A percentile compares a stretch with the other conserved stretches of the same genome.
phyloP scores from a whole-genome alignment of 2,329 filamentous ascomycete genomes.

The Chrysoporthe deuterocubensis region DNA sequence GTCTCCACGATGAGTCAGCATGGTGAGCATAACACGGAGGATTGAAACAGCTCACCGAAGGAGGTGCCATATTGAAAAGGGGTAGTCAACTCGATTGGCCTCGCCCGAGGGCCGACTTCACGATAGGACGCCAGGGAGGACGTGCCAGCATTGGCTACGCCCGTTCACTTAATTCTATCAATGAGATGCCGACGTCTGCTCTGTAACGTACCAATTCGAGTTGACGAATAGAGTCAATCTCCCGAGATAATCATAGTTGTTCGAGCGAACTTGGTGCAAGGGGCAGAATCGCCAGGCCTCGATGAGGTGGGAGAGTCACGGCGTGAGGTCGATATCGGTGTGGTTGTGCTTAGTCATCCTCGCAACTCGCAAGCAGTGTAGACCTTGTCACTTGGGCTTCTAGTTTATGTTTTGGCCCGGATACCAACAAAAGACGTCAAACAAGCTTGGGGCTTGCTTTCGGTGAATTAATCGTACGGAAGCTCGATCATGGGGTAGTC shows the following conservation, averaged over 20 bases:
- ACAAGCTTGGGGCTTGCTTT: neutral
- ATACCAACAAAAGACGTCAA: neutral
- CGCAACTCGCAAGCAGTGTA: too few species aligned
- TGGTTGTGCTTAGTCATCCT: constrained; percentile 7
- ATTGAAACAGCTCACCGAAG: constrained; percentile 12
- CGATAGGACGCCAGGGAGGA: neutral
- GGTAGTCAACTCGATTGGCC: neutral
- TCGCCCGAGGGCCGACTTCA: neutral
- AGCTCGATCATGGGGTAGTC: too few species aligned
- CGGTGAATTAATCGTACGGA: too few species aligned
- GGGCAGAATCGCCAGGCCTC: neutral
- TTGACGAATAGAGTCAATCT: neutral
- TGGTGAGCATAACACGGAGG: neutral
- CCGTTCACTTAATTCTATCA: neutral
- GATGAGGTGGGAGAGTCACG: neutral
- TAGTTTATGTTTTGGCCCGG: neutral
- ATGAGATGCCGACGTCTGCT: neutral
- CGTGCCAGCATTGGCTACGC: neutral
- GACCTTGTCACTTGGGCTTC: neutral
- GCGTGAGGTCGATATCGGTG: neutral
- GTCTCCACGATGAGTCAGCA: constrained; percentile 29
- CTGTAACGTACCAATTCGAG: neutral
- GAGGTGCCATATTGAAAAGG: constrained; percentile 20
- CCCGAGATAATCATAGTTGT: neutral
- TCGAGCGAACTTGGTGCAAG: neutral